These are phyloP conservation scores for Sphaerulina populicola DNA, from an alignment of 2,329 filamentous ascomycete species.

Conservation along the genomic window DNA sequence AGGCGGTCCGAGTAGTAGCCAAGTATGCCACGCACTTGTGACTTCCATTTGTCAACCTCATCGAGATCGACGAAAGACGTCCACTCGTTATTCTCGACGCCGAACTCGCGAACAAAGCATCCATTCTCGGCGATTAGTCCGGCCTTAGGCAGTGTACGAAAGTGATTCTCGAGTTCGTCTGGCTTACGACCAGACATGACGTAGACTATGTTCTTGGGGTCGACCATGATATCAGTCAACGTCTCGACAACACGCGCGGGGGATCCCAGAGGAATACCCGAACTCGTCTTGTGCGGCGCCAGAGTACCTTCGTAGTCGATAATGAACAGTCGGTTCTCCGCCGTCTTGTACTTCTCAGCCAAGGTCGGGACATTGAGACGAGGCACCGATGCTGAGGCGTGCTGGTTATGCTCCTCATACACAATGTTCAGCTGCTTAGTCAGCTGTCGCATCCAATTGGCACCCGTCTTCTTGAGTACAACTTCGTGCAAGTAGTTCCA, in stretches of 20 bases:
- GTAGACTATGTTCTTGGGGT: conserved; percentile 77
- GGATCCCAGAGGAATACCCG: conserved; percentile 75
- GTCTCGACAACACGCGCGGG: conserved; percentile 78
- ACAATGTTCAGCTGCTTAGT: conserved; percentile 61
- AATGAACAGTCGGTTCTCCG: conserved; percentile 69
- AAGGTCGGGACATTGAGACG: conserved; percentile 65
- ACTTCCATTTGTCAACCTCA: conserved; percentile 69
- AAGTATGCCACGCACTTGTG: conserved; percentile 71
- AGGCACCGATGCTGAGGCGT: conserved; percentile 78
- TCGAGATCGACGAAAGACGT: conserved; percentile 64
- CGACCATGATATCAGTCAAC: conserved; percentile 69
- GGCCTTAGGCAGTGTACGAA: conserved; percentile 71
- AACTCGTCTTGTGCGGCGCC: conserved; percentile 76
- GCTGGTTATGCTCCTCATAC: conserved; percentile 74
- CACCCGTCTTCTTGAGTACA: conserved; percentile 73
- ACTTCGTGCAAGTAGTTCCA: conserved; percentile 67
- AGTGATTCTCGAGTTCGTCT: conserved; percentile 78
- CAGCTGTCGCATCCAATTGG: conserved; percentile 76
- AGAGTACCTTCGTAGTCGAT: conserved; percentile 91
- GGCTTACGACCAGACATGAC: conserved; percentile 86
- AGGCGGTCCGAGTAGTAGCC: conserved; percentile 85
- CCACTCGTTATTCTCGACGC: conserved; percentile 55
- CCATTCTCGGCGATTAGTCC: conserved; percentile 93
- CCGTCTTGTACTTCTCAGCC: conserved; percentile 55
- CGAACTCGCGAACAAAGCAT: conserved; percentile 71